Evolutionary conservation across 23 red algal genomes (phyloP).

Genomic region (Porphyridium purpureum): DNA sequence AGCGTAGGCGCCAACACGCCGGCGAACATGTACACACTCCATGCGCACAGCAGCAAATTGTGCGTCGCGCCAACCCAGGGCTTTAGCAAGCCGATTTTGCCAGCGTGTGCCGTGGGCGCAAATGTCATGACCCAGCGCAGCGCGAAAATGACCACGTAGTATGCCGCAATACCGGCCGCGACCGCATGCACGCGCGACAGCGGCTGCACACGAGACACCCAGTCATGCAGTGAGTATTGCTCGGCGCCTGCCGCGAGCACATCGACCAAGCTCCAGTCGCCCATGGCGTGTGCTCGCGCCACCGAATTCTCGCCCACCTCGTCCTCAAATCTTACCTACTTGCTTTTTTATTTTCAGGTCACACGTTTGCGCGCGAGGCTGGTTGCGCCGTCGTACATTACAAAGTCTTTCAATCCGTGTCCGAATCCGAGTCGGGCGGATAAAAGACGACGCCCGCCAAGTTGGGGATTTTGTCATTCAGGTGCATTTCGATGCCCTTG

Average conservation of each 20-base stretch:
- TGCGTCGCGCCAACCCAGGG: not conserved
- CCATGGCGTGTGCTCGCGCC: too few relatives aligned
- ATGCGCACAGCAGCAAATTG: not conserved
- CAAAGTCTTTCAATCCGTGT: too few relatives aligned
- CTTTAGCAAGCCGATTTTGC: not conserved
- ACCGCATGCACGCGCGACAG: not conserved
- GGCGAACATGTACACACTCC: not conserved
- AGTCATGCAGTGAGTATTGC: too few relatives aligned
- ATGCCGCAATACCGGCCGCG: not conserved
- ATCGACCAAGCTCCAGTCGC: not conserved
- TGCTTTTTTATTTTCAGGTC: too few relatives aligned
- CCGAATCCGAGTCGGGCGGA: too few relatives aligned
- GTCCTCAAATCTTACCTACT: too few relatives aligned
- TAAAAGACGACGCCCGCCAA: conserved; percentile 37
- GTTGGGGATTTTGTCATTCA: conserved; percentile 31
- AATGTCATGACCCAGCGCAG: too few relatives aligned
- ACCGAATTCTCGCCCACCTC: too few relatives aligned
- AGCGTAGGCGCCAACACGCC: not conserved
- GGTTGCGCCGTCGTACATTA: too few relatives aligned
- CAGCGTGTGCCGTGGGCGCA: too few relatives aligned
- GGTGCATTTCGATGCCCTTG: conserved; percentile 18
- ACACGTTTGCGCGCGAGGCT: too few relatives aligned
- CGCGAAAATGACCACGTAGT: not conserved
- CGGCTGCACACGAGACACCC: not conserved
- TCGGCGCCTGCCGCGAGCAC: not conserved